Percentiles rank a stretch among this genome's conserved stretches.
These are phyloP conservation scores for Calonectria pseudoreteaudii DNA, from an alignment of 2,329 filamentous ascomycete species.

Conservation along the genomic window DNA sequence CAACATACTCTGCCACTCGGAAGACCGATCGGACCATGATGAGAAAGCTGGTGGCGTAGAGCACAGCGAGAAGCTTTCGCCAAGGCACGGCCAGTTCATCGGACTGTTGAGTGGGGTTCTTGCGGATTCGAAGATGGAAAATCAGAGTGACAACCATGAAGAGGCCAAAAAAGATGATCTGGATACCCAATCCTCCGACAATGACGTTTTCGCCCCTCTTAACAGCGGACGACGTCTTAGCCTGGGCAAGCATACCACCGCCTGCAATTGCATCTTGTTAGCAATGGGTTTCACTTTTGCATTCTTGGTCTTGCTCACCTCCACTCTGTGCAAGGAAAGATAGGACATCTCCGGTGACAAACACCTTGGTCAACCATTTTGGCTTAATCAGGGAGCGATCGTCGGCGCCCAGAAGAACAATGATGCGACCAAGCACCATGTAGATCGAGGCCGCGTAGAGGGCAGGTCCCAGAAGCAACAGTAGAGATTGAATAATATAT, in stretches of 20 bases:
- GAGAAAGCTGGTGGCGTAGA: constrained; percentile 45
- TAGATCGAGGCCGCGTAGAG: constrained; percentile 60
- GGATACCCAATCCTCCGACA: constrained; percentile 63
- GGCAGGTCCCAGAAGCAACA: constrained; percentile 53
- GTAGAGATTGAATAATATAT: constrained; percentile 55
- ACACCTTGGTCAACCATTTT: constrained; percentile 62
- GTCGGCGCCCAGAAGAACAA: constrained; percentile 52
- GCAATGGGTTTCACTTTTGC: background rate
- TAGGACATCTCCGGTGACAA: constrained; percentile 62
- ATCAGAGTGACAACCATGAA: constrained; percentile 61
- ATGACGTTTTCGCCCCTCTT: constrained; percentile 60
- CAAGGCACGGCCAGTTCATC: constrained; percentile 42
- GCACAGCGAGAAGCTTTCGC: constrained; percentile 44
- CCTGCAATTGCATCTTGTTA: constrained; percentile 15
- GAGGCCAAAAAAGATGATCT: constrained; percentile 66
- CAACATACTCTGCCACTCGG: constrained; percentile 56
- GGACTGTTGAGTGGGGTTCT: constrained; percentile 30
- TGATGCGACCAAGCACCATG: constrained; percentile 59
- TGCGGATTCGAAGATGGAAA: constrained; percentile 55
- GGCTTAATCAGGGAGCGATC: constrained; percentile 55
- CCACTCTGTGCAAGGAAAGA: constrained; percentile 53
- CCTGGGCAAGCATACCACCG: constrained; percentile 41
- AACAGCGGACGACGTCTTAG: constrained; percentile 41
- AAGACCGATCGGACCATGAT: constrained; percentile 57
- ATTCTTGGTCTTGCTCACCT: constrained; percentile 27